Evolutionary conservation across 129 eudicot genomes (phyloP), one percentile per base, ranked within the genome.

Genomic region (Lactuca sativa): DNA sequence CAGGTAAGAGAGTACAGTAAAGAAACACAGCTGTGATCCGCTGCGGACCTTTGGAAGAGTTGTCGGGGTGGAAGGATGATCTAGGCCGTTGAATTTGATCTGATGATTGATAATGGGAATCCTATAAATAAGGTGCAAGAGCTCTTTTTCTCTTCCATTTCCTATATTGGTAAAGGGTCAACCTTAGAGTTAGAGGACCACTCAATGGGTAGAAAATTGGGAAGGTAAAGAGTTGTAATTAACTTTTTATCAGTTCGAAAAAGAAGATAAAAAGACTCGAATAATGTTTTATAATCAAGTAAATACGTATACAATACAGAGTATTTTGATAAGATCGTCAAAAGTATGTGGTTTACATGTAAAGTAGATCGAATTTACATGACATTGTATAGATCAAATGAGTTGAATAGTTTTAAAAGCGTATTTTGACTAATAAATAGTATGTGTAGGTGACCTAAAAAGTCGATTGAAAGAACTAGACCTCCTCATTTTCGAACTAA

Each of bases 81-180:
- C 80, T 68, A 16, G 7, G 9, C 75, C 80, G 75, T 76, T 76
- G 15, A 40, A 30, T 51, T 68, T 48, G n/a, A 18, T 70, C 67
- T 48, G 8, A 15, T 30, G 7, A 41, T 41, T 57, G 9, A 7
- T n/a, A 31, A 7, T 32, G 32, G 15, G 44, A 59, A 31, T 62
- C 11, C 52, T 37, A 62, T 37, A 62, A 9, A 62, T 37, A 62
- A 41, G 15, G 52, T 47, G 15, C 70, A 44, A 44, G 25, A 65
- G 52, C 47, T 65, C 38, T 36, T 2, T 47, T 2, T 47, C 15
- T 5, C 3, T 37, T 37, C 11, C 17, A 16, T 18, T 18, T 68
- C 21, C 33, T 62, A 21, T 62, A 21, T 38, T 9, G 52, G 67
- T 41, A 16, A 54, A 5, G 12, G 37, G 14, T 62, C 67, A 38